Conservation (phyloP, 2,329 filamentous ascomycete species). For the Lachnellula arida region DNA sequence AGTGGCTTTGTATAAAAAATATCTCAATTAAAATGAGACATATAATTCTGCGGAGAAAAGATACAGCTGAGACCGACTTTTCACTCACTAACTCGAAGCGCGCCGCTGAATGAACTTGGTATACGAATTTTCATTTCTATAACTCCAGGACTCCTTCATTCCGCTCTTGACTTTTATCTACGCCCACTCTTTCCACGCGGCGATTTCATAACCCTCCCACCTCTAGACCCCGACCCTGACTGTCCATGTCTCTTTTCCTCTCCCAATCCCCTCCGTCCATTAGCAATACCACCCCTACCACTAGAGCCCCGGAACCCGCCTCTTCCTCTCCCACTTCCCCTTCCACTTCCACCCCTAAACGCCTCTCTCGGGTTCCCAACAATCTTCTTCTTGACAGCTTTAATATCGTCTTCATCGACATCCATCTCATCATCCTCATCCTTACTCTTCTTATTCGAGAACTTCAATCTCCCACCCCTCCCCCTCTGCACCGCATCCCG, state of each 20-base stretch:
- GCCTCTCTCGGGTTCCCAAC: constrained; percentile 27
- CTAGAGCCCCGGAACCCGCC: constrained; percentile 37
- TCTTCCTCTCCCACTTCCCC: constrained; percentile 23
- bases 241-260: constrained; percentile 30
- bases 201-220: constrained; percentile 30
- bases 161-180: constrained; percentile 10
- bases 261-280: constrained; percentile 46
- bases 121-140: background rate
- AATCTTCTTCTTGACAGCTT: constrained; percentile 47
- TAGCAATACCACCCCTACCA: constrained; percentile 44
- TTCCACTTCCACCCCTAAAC: constrained; percentile 31
- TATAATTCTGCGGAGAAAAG: no score
- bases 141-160: background rate
- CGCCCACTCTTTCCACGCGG: constrained; percentile 21
- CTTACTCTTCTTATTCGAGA: constrained; percentile 59
- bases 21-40: no score
- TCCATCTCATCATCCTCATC: constrained; percentile 50
- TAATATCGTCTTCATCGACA: constrained; percentile 44
- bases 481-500: constrained; percentile 61
- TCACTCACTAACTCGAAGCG: no score
- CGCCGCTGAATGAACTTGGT: no score
- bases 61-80: no score
- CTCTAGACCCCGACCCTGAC: constrained; percentile 10
- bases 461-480: constrained; percentile 65
- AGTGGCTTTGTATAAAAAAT: no score